Base-by-base conservation (phyloP, 768 basidiomycete species). In the Cyclocybe cylindracea region DNA sequence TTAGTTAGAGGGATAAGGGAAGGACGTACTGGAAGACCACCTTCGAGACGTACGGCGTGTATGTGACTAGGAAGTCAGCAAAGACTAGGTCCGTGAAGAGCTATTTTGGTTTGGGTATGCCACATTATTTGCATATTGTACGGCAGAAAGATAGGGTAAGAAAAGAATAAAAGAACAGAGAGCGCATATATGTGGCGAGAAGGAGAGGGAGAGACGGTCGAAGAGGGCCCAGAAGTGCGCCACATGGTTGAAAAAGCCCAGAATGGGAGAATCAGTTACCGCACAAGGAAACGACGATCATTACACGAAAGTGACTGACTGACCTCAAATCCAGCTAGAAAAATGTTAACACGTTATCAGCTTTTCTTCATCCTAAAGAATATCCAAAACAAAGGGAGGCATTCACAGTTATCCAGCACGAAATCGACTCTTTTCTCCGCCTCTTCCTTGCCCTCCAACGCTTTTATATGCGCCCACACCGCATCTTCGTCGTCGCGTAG, bases 31-130 rank as follows among this genome's bases (percentile, higher is more conserved):
- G 96, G 71, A 98, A 97, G 49, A 92, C 84, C 24, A 95, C 89
- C 58, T 82, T 79, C 10, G 80, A 79, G 44, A 94, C 82, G 64
- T 88, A 87, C 1, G 93, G 89, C 1, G 95, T 96, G 64, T 86
- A 84, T 0, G 93, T 92, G 9, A 98, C 83, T 37, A 99, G 71
- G 63, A 97, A 99, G 65, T 95, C 93, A 11, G 93, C 93, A 53
- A 98, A 87, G 13, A 97, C 87, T 11, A 98, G 72, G 61, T 98
- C 96, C 3, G 96, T 97, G 70, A 90, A 95, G 14, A 97, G 76
- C 92, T 96, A 57, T 7, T n/a, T 36, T 24, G 44, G 9, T 48
- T n/a, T n/a, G n/a, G n/a, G n/a, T n/a, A n/a, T n/a, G n/a, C n/a
- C n/a, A n/a, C n/a, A n/a, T n/a, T n/a, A n/a, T n/a, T n/a, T n/a